Evolutionary conservation across 805 yeast species (phyloP), one percentile per base, ranked within the genome.

Genomic region (Lipomyces anomalus): DNA sequence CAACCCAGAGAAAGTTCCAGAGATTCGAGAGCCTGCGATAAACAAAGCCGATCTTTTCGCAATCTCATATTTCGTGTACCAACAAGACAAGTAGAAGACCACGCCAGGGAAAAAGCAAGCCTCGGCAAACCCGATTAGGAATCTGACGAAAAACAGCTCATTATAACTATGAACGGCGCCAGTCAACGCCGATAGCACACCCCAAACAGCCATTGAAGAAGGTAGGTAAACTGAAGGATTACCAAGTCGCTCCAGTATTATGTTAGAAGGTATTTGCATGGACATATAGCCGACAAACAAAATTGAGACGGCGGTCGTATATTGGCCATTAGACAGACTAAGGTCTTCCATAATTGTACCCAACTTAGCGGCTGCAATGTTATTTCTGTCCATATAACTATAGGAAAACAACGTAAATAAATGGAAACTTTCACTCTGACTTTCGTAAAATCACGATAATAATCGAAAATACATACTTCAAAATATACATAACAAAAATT

Each of bases 1-100:
- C 45, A 76, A 64, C 7, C 80, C 80, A 16, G 77, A 66, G 50
- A 74, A 71, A 1, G 80, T 79, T 37, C 80, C 78, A 24, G 78
- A 70, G 43, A 66, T 51, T 39, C 57, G 59, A 7, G 77, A 70
- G 22, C 80, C 80, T 17, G 75, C 68, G 55, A 73, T 72, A 36
- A 75, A 63, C 44, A 76, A 64, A 6, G 79, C 69, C 42, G 74
- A 72, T 53, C 81, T 65, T 39, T 71, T 61, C 18, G 78, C 69
- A 35, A 76, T 61, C 46, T 75, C 78, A 47, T 66, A 70, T 47
- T 72, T 64, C 13, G 74, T 71, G 57, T 76, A 76, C 81, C 80
- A 76, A 50, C 75, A 72, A 1, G 80, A 74, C 42, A 76, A 60
- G 32, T 70, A 72, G 51, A 69, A 73, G 38, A 75, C 61, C 30